A percentile compares a stretch with the other conserved stretches of the same genome.
Conservation (phyloP, 305 asterid genomes). For the Plantago coronopus region DNA sequence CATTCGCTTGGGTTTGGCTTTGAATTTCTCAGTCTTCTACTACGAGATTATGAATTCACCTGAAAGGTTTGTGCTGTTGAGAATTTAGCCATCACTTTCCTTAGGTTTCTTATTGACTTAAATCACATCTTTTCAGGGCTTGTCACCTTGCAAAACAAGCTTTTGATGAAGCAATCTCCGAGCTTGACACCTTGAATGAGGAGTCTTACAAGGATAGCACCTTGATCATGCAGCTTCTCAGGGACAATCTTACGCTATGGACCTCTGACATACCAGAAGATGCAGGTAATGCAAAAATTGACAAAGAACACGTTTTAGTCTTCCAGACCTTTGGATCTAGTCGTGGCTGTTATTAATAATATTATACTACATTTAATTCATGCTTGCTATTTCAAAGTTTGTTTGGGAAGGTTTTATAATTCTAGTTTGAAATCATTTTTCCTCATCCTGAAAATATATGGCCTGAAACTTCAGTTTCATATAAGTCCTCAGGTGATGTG, state of each 20-base stretch:
- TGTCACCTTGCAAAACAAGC: constrained; percentile 96
- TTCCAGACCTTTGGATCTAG: no score
- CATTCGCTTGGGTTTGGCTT: constrained; percentile 86
- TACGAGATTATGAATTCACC: constrained; percentile 84
- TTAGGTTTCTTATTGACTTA: constrained; percentile 11
- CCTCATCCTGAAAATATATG: no score
- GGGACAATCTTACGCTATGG: constrained; percentile 90
- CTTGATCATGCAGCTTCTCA: constrained; percentile 83
- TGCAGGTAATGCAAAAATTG: constrained; percentile 7
- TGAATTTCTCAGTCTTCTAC: constrained; percentile 88
- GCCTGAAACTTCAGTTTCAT: no score
- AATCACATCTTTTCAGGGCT: constrained; percentile 48
- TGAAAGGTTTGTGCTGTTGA: constrained; percentile 55
- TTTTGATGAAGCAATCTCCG: constrained; percentile 89
- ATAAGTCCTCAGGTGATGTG: no score
- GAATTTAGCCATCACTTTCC: constrained; percentile 15
- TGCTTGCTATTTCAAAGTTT: no score
- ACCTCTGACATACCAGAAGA: constrained; percentile 32
- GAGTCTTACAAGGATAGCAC: constrained; percentile 92
- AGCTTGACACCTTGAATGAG: constrained; percentile 71
- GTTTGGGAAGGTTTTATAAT: no score
- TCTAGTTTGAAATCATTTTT: no score
- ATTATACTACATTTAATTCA: no score
- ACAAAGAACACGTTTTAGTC: no score
- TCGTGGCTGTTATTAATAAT: no score